Percentiles rank a stretch among this genome's conserved stretches.
Conservation (phyloP, 2,329 filamentous ascomycete genomes). For the Hyphodiscus sp. region DNA sequence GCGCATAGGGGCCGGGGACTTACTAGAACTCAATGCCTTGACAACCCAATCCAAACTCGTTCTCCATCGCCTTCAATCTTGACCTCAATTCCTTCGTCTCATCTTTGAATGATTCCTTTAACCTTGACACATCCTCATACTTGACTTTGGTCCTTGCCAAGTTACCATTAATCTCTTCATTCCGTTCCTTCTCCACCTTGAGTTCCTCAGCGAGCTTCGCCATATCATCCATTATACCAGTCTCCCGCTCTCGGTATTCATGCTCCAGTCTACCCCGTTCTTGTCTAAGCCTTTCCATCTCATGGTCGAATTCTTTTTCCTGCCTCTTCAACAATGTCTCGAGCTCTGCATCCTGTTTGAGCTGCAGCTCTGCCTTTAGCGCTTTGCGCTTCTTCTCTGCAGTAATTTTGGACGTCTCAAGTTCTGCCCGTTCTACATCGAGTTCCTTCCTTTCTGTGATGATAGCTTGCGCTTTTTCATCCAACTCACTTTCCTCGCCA, state of each 20-base stretch:
- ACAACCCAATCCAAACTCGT: constrained; percentile 8
- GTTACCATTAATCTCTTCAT: not conserved
- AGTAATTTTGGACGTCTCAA: not conserved
- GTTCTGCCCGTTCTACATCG: not conserved
- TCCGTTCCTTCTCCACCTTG: constrained; percentile 1
- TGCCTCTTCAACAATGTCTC: not conserved
- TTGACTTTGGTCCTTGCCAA: constrained; percentile 1
- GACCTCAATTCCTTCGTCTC: not conserved
- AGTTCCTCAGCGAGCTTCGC: not conserved
- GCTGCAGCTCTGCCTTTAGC: constrained; percentile 1
- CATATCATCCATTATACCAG: not conserved
- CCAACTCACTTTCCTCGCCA: constrained; percentile 1
- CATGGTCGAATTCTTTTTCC: constrained; percentile 1
- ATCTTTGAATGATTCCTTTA: constrained; percentile 2
- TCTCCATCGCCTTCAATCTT: constrained; percentile 7
- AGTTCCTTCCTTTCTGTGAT: not conserved
- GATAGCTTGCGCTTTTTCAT: not conserved
- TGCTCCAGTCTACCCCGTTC: constrained; percentile 1
- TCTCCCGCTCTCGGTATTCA: not conserved
- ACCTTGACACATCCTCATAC: not conserved
- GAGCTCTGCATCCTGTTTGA: not conserved
- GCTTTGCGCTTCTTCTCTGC: not conserved
- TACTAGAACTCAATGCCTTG: constrained; percentile 8
- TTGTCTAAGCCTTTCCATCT: constrained; percentile 1
- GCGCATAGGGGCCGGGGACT: not conserved